Percentiles rank a stretch among this genome's conserved stretches.
Conservation (phyloP, 129 eudicot species). For the Pseudognaphalium luteoalbum region DNA sequence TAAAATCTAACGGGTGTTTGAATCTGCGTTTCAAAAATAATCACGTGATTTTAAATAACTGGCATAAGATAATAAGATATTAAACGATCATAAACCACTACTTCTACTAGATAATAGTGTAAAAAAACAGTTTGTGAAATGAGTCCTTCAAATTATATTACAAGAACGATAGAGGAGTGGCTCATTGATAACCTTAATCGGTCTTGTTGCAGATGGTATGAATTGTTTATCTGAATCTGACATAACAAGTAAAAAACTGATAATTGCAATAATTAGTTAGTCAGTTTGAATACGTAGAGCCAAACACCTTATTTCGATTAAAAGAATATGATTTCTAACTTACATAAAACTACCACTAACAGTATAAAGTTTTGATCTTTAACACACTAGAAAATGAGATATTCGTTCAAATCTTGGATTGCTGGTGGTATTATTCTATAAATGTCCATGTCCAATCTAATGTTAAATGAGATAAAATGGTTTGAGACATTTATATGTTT, state of each 20-base stretch:
- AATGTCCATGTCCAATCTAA: conserved; percentile 1
- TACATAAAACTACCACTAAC: not conserved
- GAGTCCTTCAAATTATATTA: not conserved
- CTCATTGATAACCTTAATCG: not conserved
- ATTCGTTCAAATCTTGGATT: not conserved
- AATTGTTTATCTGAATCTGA: not conserved
- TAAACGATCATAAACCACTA: not conserved
- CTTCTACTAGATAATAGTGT: not conserved
- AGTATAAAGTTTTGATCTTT: not conserved
- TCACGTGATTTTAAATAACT: no score
- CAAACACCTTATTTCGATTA: not conserved
- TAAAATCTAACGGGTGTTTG: not conserved
- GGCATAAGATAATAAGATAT: no score
- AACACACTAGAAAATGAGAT: not conserved
- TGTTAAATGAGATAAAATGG: conserved; percentile 12
- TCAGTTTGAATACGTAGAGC: not conserved
- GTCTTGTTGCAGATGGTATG: not conserved
- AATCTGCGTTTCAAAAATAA: no score
- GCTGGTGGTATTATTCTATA: not conserved
- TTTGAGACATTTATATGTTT: not conserved
- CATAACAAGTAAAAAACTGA: no score
- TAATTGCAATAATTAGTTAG: not conserved
- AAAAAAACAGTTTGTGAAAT: not conserved
- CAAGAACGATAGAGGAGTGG: not conserved
- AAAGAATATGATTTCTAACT: not conserved